phyloP scores from a whole-genome alignment of 1,284 basidiomycete genomes.

The Golubevia pallescens region DNA sequence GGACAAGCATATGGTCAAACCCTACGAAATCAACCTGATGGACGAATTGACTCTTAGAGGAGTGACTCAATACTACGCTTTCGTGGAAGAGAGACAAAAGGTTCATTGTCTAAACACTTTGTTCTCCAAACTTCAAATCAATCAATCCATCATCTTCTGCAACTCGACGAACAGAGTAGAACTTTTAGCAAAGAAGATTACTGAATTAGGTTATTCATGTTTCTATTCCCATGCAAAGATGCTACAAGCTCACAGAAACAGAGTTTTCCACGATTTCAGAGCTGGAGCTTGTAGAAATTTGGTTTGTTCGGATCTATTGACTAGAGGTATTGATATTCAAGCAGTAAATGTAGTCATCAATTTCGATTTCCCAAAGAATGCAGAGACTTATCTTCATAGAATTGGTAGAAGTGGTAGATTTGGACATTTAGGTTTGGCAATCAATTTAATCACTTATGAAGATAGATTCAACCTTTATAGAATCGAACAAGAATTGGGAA shows the following conservation, averaged over 20 bases:
- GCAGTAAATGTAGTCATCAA: too few species aligned
- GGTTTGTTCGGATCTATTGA: too few species aligned
- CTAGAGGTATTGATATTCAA: too few species aligned
- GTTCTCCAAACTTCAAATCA: conserved; percentile 98
- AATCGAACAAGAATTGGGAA: too few species aligned
- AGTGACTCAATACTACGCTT: conserved; percentile 99
- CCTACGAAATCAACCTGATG: conserved; percentile 99
- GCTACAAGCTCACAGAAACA: conserved; percentile 97
- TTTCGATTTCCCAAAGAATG: too few species aligned
- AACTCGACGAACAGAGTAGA: conserved; percentile 99
- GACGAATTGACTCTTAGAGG: conserved; percentile 97
- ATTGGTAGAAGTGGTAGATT: too few species aligned
- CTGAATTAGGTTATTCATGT: conserved; percentile 98
- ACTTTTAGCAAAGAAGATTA: conserved; percentile 97
- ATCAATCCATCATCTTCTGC: conserved; percentile 99
- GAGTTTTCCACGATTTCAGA: conserved; percentile 99
- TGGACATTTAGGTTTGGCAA: too few species aligned
- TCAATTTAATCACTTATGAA: too few species aligned
- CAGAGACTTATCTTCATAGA: too few species aligned
- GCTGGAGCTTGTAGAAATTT: too few species aligned
- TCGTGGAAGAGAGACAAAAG: conserved; percentile 98
- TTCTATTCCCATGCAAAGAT: conserved; percentile 99
- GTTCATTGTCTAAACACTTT: conserved; percentile 98
- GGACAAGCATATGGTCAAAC: conserved; percentile 97
- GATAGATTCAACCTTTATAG: too few species aligned